These are phyloP conservation scores for Spinacia oleracea DNA, from an alignment of 179 eudicot species.

Conservation along the genomic window DNA sequence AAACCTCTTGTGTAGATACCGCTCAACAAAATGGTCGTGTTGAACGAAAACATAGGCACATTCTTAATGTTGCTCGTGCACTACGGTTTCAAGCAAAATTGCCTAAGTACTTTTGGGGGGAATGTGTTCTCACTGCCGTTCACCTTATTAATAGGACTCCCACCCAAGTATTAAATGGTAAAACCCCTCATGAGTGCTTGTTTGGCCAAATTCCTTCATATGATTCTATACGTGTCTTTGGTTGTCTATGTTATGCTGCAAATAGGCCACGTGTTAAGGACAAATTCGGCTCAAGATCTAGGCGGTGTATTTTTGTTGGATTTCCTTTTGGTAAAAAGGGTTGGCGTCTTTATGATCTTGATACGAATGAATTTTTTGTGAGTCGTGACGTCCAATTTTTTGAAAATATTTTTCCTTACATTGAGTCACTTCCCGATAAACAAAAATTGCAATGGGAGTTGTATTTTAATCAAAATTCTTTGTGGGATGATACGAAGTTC, in stretches of 20 bases:
- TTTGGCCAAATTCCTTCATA: background rate
- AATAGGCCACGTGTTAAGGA: background rate
- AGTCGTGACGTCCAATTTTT: background rate
- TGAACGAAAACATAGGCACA: constrained; percentile 4
- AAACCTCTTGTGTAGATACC: background rate
- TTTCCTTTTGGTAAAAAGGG: background rate
- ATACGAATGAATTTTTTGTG: background rate
- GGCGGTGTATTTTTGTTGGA: background rate
- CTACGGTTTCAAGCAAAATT: background rate
- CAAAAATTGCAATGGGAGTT: too few relatives aligned
- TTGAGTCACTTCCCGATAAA: too few relatives aligned
- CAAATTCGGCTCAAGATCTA: background rate
- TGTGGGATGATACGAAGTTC: too few relatives aligned
- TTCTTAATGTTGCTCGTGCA: too few relatives aligned
- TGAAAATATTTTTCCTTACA: background rate
- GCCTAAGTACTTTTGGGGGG: background rate
- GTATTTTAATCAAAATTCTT: too few relatives aligned
- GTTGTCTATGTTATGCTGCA: background rate
- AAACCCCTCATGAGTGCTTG: background rate
- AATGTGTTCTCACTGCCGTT: background rate
- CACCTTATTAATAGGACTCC: background rate
- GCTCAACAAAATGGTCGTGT: background rate
- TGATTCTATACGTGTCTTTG: background rate
- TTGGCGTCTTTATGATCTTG: background rate
- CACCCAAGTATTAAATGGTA: background rate